Evolutionary conservation across 495 filamentous ascomycete genomes (phyloP).

Genomic region (Opeltia flavorubescens): DNA sequence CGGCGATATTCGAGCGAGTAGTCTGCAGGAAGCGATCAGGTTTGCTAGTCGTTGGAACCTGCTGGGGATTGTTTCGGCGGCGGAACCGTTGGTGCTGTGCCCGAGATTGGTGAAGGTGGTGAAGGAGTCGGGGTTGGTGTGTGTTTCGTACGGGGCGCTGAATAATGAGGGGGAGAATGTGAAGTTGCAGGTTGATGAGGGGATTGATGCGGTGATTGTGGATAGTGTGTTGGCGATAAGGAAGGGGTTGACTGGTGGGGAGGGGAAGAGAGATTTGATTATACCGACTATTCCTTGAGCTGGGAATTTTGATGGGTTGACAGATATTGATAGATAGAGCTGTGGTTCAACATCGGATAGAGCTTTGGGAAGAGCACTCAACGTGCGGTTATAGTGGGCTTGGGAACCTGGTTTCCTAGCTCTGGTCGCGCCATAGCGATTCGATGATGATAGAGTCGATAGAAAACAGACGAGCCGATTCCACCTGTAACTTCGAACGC

Average conservation of each 20-base stretch:
- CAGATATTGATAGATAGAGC: no score
- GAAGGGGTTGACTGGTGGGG: constrained; percentile 42
- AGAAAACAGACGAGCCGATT: no score
- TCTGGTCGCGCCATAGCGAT: no score
- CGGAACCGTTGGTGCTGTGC: constrained; percentile 71
- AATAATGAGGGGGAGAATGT: constrained; percentile 83
- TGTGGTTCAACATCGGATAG: no score
- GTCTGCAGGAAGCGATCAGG: constrained; percentile 85
- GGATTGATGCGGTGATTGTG: constrained; percentile 94
- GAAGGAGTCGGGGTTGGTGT: constrained; percentile 85
- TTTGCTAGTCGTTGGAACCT: constrained; percentile 93
- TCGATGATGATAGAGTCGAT: no score
- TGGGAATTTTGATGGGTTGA: background rate
- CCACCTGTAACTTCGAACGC: no score
- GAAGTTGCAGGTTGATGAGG: constrained; percentile 87
- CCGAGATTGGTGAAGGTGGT: constrained; percentile 91
- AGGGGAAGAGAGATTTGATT: constrained; percentile 3
- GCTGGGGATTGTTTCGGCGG: constrained; percentile 73
- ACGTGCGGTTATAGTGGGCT: no score
- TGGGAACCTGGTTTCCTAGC: no score
- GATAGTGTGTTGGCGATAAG: constrained; percentile 79
- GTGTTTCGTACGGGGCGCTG: constrained; percentile 79
- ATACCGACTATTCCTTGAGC: background rate
- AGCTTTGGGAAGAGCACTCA: no score
- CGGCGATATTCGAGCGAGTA: constrained; percentile 81